Evolutionary conservation across 75 land plant species (phyloP).

Genomic region (Ceratopteris richardii): DNA sequence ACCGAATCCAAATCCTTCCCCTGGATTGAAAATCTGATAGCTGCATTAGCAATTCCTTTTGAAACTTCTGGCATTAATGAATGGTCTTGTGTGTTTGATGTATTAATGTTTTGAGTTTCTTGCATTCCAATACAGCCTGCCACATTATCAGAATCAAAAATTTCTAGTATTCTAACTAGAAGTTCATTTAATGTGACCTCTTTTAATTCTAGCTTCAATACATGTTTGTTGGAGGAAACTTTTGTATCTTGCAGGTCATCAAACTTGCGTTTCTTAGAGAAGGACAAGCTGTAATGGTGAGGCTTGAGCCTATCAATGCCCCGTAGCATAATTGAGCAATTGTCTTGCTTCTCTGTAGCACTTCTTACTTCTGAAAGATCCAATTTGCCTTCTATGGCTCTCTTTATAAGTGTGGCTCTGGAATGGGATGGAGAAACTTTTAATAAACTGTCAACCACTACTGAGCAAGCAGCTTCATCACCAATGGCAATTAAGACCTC

Average conservation of each 20-base stretch:
- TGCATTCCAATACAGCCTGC: not conserved
- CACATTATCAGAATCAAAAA: slow-evolving; percentile 17
- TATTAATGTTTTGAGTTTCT: slow-evolving; percentile 3
- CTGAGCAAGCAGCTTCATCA: slow-evolving; percentile 81
- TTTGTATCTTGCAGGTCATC: slow-evolving; percentile 24
- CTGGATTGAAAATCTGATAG: slow-evolving; percentile 13
- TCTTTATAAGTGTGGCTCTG: slow-evolving; percentile 75
- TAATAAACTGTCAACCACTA: slow-evolving; percentile 61
- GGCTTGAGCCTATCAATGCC: slow-evolving; percentile 92
- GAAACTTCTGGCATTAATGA: not conserved
- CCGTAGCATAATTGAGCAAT: slow-evolving; percentile 43
- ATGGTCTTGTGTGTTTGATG: slow-evolving; percentile 2
- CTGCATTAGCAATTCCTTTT: slow-evolving; percentile 20
- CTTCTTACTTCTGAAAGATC: slow-evolving; percentile 1
- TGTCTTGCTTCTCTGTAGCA: slow-evolving; percentile 25
- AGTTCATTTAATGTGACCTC: slow-evolving; percentile 71
- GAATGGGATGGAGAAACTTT: slow-evolving; percentile 88
- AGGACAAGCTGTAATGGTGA: slow-evolving; percentile 58
- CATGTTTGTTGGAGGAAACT: slow-evolving; percentile 25
- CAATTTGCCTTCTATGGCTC: slow-evolving; percentile 40
- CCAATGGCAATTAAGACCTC: slow-evolving; percentile 94
- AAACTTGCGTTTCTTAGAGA: slow-evolving; percentile 61
- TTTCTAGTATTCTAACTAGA: slow-evolving; percentile 41
- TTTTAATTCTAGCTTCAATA: slow-evolving; percentile 35
- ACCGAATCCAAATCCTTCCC: not conserved